These are phyloP conservation scores for Fraxinus nigra DNA, from an alignment of 305 asterid species.

Conservation along the genomic window DNA sequence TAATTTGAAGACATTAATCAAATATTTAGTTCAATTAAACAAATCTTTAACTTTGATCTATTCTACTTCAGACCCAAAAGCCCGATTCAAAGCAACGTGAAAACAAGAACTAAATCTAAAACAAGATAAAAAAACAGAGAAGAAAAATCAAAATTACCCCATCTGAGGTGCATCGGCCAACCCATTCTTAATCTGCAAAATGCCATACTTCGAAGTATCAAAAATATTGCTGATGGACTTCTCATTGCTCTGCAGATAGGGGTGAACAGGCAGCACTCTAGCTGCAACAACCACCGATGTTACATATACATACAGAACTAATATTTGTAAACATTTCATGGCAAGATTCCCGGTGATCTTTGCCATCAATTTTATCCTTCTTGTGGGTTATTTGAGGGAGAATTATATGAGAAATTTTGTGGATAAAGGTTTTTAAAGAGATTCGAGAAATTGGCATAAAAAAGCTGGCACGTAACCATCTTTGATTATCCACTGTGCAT, in stretches of 20 bases:
- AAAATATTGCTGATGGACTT: constrained; percentile 44
- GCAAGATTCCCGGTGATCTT: constrained; percentile 19
- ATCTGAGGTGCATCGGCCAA: constrained; percentile 86
- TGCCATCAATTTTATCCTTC: constrained; percentile 31
- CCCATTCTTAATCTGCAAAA: constrained; percentile 78
- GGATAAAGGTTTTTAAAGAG: background rate
- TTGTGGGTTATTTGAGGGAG: background rate
- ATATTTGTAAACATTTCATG: constrained; percentile 24
- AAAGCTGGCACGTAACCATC: background rate
- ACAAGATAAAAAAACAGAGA: background rate
- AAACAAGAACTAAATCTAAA: background rate
- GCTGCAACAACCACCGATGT: constrained; percentile 36
- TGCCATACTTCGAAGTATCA: constrained; percentile 88
- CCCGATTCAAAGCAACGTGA: background rate
- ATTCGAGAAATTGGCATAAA: constrained; percentile 4
- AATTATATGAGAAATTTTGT: background rate
- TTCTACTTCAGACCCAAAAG: background rate
- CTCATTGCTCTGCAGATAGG: constrained; percentile 43
- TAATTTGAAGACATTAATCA: background rate
- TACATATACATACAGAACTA: constrained; percentile 32
- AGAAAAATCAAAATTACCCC: constrained; percentile 54
- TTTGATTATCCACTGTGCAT: constrained; percentile 5
- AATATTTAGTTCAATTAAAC: background rate
- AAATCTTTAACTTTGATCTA: background rate
- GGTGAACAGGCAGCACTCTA: constrained; percentile 52